Conservation (phyloP, 441 rosid species). For the Cnidoscolus chayamansa region DNA sequence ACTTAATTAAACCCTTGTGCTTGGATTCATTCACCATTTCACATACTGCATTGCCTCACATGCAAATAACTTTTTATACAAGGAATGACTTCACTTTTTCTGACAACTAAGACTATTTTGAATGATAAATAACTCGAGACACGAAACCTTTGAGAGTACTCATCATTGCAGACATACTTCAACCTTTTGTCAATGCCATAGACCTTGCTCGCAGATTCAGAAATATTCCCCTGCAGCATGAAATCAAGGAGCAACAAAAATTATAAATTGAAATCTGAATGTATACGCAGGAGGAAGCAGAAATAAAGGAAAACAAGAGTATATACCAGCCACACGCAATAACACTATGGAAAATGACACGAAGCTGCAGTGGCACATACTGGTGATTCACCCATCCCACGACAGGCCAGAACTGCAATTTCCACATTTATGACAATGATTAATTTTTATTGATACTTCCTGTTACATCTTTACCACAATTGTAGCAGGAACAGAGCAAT, state of each 20-base stretch:
- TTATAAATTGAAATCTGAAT: background rate
- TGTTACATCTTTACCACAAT: background rate
- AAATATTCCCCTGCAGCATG: conserved; percentile 76
- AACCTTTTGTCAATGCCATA: conserved; percentile 48
- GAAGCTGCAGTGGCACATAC: conserved; percentile 74
- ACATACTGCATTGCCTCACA: too few species aligned
- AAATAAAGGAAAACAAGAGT: conserved; percentile 1
- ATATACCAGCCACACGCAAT: conserved; percentile 72
- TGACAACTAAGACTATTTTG: too few species aligned
- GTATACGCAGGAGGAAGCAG: background rate
- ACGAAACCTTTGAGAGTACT: background rate
- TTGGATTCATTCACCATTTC: too few species aligned
- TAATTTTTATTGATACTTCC: background rate
- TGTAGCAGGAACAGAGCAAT: conserved; percentile 21
- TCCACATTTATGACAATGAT: conserved; percentile 8
- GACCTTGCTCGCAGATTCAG: conserved; percentile 70
- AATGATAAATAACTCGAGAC: too few species aligned
- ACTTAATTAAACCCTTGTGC: too few species aligned
- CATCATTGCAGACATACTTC: conserved; percentile 8
- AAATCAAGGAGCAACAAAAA: conserved; percentile 1
- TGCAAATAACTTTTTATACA: too few species aligned
- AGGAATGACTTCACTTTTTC: too few species aligned
- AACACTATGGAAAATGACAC: conserved; percentile 63
- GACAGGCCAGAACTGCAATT: conserved; percentile 78
- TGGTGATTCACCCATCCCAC: conserved; percentile 91